Evolutionary conservation across 495 filamentous ascomycete species (phyloP), one percentile per base, ranked within the genome.

Genomic region (Hyaloscypha finlandica): DNA sequence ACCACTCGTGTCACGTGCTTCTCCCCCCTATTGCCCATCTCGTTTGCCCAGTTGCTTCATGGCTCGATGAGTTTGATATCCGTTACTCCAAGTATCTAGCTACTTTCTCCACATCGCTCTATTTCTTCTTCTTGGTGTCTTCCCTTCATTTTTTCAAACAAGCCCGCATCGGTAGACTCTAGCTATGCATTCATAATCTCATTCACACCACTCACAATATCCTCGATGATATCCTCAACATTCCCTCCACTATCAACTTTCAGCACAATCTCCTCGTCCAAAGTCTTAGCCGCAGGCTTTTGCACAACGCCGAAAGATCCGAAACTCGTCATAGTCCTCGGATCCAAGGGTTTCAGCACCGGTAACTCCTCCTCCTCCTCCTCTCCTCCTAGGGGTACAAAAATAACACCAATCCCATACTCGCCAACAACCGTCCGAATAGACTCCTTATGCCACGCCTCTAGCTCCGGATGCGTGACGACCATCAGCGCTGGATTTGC

Each of bases 401-500:
- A 73, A 33, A 73, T 66, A 22, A 73, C 42, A 6, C 64, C 70
- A 58, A 73, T 65, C 2, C 67, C 64, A 54, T 73, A 73, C 4
- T 64, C 64, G 0, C 68, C 58, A 25, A 70, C 57, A 1, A 68
- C 64, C 25, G 31, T 63, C 22, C 70, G 8, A 53, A 73, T 68
- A 4, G 45, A 2, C 12, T 59, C 0, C 51, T 63, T 70, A 45
- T 73, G 70, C 70, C 70, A 70, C n/a, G 16, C 2, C 39, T 70
- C 67, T 31, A 73, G 37, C 61, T 65, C 56, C 14, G 70, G 70
- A 59, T 73, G 70, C 48, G 70, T 73, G 6, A 69, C 16, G 8
- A 73, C 68, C 71, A 73, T 70, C 54, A 73, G 48, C 8, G 65
- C 70, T 6, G 59, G 54, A 63, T 73, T 73, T 11, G 25, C 22